phyloP scores from a whole-genome alignment of 2,329 filamentous ascomycete species.

The Fusarium algeriense region DNA sequence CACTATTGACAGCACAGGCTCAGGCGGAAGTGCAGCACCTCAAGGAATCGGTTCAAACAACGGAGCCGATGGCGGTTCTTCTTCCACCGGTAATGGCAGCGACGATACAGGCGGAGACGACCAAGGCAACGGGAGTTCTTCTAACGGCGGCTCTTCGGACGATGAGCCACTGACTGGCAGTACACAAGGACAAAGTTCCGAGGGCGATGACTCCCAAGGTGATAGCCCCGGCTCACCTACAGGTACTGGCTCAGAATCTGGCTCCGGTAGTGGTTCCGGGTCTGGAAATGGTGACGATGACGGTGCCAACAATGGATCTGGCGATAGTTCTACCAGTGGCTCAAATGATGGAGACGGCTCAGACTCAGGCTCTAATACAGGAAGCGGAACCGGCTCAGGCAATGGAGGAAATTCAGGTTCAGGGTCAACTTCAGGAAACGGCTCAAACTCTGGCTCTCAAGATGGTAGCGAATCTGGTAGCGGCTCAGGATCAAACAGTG shows the following conservation, averaged over 20 bases:
- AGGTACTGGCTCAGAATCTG: background rate
- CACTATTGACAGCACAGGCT: background rate
- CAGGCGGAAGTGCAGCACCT: background rate
- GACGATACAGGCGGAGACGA: background rate
- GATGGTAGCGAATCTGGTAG: background rate
- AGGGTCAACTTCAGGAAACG: background rate
- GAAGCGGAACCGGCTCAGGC: background rate
- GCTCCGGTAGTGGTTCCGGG: background rate
- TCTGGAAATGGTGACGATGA: background rate
- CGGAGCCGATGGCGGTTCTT: background rate
- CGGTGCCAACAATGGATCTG: background rate
- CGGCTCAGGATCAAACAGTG: background rate
- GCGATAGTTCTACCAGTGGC: background rate
- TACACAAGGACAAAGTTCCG: constrained; percentile 10
- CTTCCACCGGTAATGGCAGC: background rate
- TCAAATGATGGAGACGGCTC: background rate
- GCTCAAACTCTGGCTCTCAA: background rate
- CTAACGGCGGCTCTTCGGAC: background rate
- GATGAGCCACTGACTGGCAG: background rate
- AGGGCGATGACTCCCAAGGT: background rate
- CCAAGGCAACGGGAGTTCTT: background rate
- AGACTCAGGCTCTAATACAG: background rate
- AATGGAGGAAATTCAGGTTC: background rate
- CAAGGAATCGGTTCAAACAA: background rate
- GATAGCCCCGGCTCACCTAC: background rate